Evolutionary conservation across 2,329 filamentous ascomycete species (phyloP).

Genomic region (Xylaria sp.): DNA sequence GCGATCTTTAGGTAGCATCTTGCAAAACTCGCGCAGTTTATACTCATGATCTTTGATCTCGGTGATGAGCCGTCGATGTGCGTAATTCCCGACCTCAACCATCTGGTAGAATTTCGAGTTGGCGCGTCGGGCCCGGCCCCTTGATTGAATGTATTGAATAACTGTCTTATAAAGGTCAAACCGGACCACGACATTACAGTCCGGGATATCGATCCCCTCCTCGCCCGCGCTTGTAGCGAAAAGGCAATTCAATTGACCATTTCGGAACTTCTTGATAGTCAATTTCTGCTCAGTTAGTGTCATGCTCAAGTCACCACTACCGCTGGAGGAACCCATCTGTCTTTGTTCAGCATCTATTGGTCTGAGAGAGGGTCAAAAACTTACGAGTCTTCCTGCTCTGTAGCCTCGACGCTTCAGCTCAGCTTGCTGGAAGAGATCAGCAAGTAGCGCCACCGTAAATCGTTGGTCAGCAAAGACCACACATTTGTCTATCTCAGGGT

Average conservation of each 20-base stretch:
- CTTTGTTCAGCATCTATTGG: constrained; percentile 26
- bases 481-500: constrained; percentile 65
- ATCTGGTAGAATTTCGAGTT: constrained; percentile 86
- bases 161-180: constrained; percentile 90
- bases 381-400: constrained; percentile 60
- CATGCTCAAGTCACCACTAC: constrained; percentile 64
- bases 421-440: constrained; percentile 66
- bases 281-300: constrained; percentile 77
- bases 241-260: constrained; percentile 65
- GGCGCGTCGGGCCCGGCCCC: constrained; percentile 79
- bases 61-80: constrained; percentile 61
- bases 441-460: constrained; percentile 75
- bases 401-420: constrained; percentile 63
- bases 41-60: constrained; percentile 66
- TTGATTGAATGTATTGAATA: constrained; percentile 94
- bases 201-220: constrained; percentile 71
- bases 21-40: constrained; percentile 77
- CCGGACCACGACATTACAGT: constrained; percentile 70
- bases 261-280: constrained; percentile 69
- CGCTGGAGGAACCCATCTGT: constrained; percentile 49
- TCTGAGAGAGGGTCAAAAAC: constrained; percentile 20
- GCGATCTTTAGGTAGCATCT: constrained; percentile 74
- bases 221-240: constrained; percentile 71
- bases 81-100: constrained; percentile 72
- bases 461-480: constrained; percentile 88